Base-by-base conservation (phyloP, 768 basidiomycete species). In the Pleurotus citrinopileatus region DNA sequence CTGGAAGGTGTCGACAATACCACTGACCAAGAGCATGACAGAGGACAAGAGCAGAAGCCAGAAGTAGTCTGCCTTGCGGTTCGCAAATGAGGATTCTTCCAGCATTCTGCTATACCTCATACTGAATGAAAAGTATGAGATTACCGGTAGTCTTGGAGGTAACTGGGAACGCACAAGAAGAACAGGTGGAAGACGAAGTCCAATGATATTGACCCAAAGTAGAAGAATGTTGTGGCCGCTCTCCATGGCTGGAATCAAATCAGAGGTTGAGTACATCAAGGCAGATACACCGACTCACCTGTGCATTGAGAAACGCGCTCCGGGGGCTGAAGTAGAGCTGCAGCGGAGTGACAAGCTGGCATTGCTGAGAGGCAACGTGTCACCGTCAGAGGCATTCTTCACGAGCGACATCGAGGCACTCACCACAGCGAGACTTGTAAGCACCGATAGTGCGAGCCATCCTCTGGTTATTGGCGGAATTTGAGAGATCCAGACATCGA, bases 131-230 rank as follows among this genome's bases (percentile, higher is more conserved):
- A 26, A 26, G n/a, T 19, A 54, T 54, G 40, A 52, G 6, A 25
- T 46, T 13, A 1, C 28, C 42, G 12, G 34, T 38, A 7, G 25
- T 15, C 3, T 10, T 15, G 17, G 23, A 8, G 37, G 23, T 2
- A n/a, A 9, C 23, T 1, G n/a, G 22, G 19, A 9, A 74, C 94
- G 68, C 66, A 96, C 96, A 99, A 97, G 79, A 98, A 99, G 78
- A 98, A 98, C 51, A 99, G 79, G 67, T 98, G 96, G 71, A 98
- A 97, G 55, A 96, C 80, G 61, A 98, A 93, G 69, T 98, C 96
- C 19, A 98, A 73, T 3, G 90, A 93, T 64, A 98, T 83, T 1
- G 87, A 82, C 9, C 96, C 97, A 70, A 98, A 98, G 71, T 95
- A 99, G 63, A 94, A 87, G 79, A 98, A 98, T 9, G 90, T 96